A percentile compares a stretch with the other conserved stretches of the same genome.
These are phyloP conservation scores for Dactylorhiza incarnata DNA, from an alignment of 106 monocot species.

Conservation along the genomic window DNA sequence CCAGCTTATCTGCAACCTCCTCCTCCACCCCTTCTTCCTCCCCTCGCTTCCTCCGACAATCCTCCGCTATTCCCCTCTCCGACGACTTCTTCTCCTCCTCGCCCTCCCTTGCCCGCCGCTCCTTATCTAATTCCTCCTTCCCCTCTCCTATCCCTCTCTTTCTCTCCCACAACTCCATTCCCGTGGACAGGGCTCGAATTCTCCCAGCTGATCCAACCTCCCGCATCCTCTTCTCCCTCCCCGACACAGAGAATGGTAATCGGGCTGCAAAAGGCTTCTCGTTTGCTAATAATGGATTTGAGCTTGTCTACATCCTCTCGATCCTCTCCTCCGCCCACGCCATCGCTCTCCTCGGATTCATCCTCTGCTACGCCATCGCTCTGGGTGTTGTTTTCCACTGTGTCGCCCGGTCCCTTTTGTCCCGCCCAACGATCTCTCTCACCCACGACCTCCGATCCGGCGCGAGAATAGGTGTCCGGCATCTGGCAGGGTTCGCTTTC, in stretches of 20 bases:
- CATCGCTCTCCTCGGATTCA: conserved; percentile 40
- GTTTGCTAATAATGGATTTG: conserved; percentile 19
- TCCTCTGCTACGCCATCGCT: conserved; percentile 37
- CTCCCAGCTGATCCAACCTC: conserved; percentile 8
- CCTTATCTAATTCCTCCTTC: conserved; percentile 8
- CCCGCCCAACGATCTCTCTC: conserved; percentile 11
- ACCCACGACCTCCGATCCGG: conserved; percentile 20
- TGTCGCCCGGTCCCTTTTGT: conserved; percentile 15
- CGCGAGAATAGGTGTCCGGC: conserved; percentile 25
- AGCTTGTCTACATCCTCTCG: conserved; percentile 32
- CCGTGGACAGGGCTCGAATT: background rate
- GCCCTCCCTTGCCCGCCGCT: conserved; percentile 10
- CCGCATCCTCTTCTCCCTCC: conserved; percentile 17
- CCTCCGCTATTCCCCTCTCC: conserved; percentile 20
- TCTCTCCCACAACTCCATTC: conserved; percentile 7
- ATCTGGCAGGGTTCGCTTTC: conserved; percentile 45
- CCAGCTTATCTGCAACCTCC: conserved; percentile 24
- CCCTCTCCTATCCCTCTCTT: background rate
- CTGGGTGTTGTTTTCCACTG: conserved; percentile 46
- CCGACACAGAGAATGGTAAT: background rate
- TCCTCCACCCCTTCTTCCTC: conserved; percentile 8
- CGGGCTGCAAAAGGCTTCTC: conserved; percentile 3
- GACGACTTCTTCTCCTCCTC: conserved; percentile 21
- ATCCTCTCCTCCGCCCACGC: conserved; percentile 47
- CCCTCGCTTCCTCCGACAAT: conserved; percentile 13